A percentile compares a stretch with the other conserved stretches of the same genome.
Evolutionary conservation across 768 basidiomycete genomes (phyloP).

Genomic region (Coprinellus micaceus): DNA sequence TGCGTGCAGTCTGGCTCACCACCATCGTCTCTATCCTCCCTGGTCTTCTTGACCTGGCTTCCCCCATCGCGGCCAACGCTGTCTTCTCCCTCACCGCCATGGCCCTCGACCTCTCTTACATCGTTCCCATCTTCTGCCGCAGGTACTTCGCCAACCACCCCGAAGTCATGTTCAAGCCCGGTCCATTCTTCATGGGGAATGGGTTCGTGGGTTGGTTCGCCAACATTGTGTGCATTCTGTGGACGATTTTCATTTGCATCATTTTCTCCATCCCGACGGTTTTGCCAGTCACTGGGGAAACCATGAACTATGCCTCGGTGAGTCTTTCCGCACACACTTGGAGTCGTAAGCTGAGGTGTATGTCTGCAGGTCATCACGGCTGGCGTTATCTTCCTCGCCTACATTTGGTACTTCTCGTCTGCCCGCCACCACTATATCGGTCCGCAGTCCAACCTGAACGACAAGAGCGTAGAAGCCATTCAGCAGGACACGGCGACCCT

Average conservation of each 20-base stretch:
- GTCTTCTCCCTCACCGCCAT: conserved; percentile 82
- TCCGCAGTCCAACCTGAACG: conserved; percentile 51
- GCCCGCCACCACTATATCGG: conserved; percentile 57
- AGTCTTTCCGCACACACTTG: conserved; percentile 17
- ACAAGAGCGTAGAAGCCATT: conserved; percentile 16
- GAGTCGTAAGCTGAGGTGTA: background rate
- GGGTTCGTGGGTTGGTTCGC: conserved; percentile 58
- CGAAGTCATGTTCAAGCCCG: conserved; percentile 80
- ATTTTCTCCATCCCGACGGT: conserved; percentile 73
- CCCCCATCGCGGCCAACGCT: conserved; percentile 71
- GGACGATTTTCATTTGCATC: conserved; percentile 66
- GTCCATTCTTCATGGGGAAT: conserved; percentile 81
- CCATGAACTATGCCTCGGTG: conserved; percentile 83
- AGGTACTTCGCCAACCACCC: conserved; percentile 68
- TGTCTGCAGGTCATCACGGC: conserved; percentile 43
- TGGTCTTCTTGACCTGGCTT: conserved; percentile 73
- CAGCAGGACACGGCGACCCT: background rate
- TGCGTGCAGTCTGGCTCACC: conserved; percentile 73
- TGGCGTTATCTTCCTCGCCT: conserved; percentile 50
- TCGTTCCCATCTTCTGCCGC: conserved; percentile 78
- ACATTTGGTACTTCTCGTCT: conserved; percentile 49
- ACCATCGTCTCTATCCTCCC: conserved; percentile 66
- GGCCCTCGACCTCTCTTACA: conserved; percentile 74
- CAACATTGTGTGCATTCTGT: conserved; percentile 63
- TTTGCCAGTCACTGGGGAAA: conserved; percentile 61